Conservation (phyloP, 139 green algal species). For the Coelastrella sp. region DNA sequence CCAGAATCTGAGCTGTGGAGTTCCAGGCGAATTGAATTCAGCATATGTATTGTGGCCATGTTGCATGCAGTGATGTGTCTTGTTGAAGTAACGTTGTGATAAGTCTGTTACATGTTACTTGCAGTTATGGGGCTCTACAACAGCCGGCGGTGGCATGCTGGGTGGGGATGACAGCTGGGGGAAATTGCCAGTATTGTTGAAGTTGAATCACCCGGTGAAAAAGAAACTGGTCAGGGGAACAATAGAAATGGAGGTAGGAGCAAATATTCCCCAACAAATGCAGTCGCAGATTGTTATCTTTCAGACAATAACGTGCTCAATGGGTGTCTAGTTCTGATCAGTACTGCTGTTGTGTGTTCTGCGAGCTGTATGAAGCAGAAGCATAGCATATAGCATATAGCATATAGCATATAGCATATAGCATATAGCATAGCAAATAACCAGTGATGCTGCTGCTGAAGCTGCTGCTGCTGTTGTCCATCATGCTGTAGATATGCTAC, state of each 20-base stretch:
- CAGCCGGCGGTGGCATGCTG: conserved; percentile 10
- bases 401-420: no score
- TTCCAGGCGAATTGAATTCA: no score
- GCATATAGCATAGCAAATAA: no score
- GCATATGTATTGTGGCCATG: no score
- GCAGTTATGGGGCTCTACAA: background rate
- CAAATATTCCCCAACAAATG: no score
- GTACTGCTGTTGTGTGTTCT: no score
- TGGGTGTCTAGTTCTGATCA: no score
- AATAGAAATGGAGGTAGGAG: conserved; percentile 8
- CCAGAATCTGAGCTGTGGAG: background rate
- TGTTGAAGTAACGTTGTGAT: background rate
- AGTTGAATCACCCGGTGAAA: conserved; percentile 1
- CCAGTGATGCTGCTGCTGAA: background rate
- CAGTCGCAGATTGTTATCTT: no score
- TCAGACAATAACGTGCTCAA: background rate
- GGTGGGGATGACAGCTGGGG: background rate
- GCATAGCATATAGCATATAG: no score
- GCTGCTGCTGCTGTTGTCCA: background rate
- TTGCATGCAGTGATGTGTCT: no score
- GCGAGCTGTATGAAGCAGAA: no score
- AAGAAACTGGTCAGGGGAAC: background rate
- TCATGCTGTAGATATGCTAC: background rate
- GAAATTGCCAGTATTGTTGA: background rate
- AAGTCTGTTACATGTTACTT: no score